A percentile compares a stretch with the other conserved stretches of the same genome.
These are phyloP conservation scores for Fusarium anthophilum DNA, from an alignment of 2,329 filamentous ascomycete genomes.

Conservation along the genomic window DNA sequence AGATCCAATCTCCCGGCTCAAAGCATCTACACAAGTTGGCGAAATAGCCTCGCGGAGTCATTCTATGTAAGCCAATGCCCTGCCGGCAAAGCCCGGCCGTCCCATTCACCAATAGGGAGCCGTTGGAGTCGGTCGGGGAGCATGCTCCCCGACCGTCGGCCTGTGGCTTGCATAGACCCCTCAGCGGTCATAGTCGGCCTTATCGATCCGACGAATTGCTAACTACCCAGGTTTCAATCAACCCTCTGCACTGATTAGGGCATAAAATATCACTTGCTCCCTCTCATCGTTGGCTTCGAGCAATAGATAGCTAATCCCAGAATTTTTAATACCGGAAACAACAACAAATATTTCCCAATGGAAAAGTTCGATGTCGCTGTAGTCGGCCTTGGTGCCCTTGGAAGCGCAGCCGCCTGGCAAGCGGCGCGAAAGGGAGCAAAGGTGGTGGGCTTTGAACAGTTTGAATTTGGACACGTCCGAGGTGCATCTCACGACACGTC, in stretches of 20 bases:
- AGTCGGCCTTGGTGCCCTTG: neutral
- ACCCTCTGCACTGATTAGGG: no score
- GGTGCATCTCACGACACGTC: slow-evolving; percentile 5
- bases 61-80: neutral
- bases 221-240: neutral
- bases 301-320: neutral
- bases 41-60: no score
- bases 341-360: neutral
- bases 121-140: neutral
- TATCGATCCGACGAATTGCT: neutral
- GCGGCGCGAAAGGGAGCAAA: neutral
- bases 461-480: neutral
- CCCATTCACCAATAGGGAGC: neutral
- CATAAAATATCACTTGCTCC: neutral
- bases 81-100: neutral
- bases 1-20: no score
- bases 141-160: neutral
- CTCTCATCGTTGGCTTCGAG: rapidly evolving
- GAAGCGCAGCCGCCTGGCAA: neutral
- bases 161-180: neutral
- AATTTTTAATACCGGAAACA: neutral
- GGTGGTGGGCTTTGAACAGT: neutral
- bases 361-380: neutral
- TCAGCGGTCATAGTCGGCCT: neutral
- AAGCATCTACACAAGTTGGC: no score